Evolutionary conservation across 306 rosid genomes (phyloP).

Genomic region (Arachis stenosperma): DNA sequence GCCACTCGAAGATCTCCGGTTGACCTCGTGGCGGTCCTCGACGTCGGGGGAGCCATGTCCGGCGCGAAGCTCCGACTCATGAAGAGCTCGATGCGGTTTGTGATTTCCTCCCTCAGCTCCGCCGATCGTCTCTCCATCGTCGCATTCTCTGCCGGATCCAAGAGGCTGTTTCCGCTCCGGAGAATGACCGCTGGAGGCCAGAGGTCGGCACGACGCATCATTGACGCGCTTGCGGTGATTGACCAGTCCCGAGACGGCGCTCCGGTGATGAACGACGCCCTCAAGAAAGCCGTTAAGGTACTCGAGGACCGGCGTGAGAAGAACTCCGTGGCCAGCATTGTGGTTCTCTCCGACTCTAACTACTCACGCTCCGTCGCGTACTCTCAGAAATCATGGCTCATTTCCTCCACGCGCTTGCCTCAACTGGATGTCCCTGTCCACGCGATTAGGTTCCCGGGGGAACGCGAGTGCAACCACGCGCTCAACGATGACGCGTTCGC

Average conservation of each 20-base stretch:
- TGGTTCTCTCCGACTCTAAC: slow-evolving; percentile 56
- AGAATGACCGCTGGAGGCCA: slow-evolving; percentile 72
- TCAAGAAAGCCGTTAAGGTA: slow-evolving; percentile 85
- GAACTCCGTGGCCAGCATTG: slow-evolving; percentile 64
- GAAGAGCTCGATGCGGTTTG: slow-evolving; percentile 68
- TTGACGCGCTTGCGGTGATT: slow-evolving; percentile 53
- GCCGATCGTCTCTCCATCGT: slow-evolving; percentile 85
- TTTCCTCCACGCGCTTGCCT: slow-evolving; percentile 59
- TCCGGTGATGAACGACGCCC: slow-evolving; percentile 68
- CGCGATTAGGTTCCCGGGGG: slow-evolving; percentile 46
- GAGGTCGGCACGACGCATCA: slow-evolving; percentile 63
- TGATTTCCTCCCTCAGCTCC: slow-evolving; percentile 66
- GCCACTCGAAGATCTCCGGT: slow-evolving; percentile 57
- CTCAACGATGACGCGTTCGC: slow-evolving; percentile 53
- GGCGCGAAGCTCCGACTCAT: slow-evolving; percentile 61
- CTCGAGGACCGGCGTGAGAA: slow-evolving; percentile 90
- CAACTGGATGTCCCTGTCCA: slow-evolving; percentile 69
- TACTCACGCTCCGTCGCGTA: slow-evolving; percentile 36
- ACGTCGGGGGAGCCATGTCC: slow-evolving; percentile 62
- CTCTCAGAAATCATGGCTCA: slow-evolving; percentile 34
- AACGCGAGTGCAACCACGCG: slow-evolving; percentile 39
- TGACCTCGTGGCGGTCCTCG: slow-evolving; percentile 75
- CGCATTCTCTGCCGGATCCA: slow-evolving; percentile 81
- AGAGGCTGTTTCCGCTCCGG: slow-evolving; percentile 70
- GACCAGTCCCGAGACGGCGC: slow-evolving; percentile 52